phyloP scores from a whole-genome alignment of 2,329 filamentous ascomycete genomes.

The Xylaria sp. region DNA sequence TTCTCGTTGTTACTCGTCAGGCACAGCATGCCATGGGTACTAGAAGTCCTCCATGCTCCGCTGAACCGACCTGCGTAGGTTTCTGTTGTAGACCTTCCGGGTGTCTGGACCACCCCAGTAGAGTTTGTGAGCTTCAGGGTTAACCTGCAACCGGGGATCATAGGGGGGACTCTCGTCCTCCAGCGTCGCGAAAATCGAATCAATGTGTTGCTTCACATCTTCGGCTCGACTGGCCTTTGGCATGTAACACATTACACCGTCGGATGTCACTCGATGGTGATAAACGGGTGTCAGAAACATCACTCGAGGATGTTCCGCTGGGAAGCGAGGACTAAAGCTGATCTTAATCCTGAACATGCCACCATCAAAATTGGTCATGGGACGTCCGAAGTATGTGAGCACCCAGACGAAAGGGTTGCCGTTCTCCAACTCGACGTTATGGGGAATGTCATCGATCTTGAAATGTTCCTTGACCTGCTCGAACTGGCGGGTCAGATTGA shows the following conservation, averaged over 20 bases:
- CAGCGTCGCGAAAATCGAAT: slow-evolving; percentile 73
- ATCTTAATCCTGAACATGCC: slow-evolving; percentile 81
- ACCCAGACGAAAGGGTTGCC: slow-evolving; percentile 86
- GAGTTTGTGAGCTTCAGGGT: slow-evolving; percentile 77
- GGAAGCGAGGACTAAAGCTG: slow-evolving; percentile 76
- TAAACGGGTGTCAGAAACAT: slow-evolving; percentile 76
- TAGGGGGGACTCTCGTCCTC: slow-evolving; percentile 85
- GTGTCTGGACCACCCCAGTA: slow-evolving; percentile 79
- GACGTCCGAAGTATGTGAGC: slow-evolving; percentile 82
- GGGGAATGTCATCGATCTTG: slow-evolving; percentile 63
- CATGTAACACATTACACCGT: slow-evolving; percentile 80
- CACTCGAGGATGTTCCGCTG: slow-evolving; percentile 80
- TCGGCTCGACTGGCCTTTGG: slow-evolving; percentile 57
- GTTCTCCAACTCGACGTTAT: slow-evolving; percentile 71
- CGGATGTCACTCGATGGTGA: slow-evolving; percentile 77
- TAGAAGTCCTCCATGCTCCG: slow-evolving; percentile 55
- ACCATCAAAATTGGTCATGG: slow-evolving; percentile 90
- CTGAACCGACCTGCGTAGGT: slow-evolving; percentile 71
- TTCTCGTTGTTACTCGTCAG: slow-evolving; percentile 1
- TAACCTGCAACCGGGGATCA: slow-evolving; percentile 81
- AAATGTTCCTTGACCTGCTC: slow-evolving; percentile 74
- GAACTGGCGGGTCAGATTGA: slow-evolving; percentile 77
- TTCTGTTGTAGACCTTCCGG: slow-evolving; percentile 78
- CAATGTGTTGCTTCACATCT: slow-evolving; percentile 76
- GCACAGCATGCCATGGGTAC: not conserved